Evolutionary conservation across 1,139 yeast species (phyloP).

Genomic region (Pichia inconspicua): DNA sequence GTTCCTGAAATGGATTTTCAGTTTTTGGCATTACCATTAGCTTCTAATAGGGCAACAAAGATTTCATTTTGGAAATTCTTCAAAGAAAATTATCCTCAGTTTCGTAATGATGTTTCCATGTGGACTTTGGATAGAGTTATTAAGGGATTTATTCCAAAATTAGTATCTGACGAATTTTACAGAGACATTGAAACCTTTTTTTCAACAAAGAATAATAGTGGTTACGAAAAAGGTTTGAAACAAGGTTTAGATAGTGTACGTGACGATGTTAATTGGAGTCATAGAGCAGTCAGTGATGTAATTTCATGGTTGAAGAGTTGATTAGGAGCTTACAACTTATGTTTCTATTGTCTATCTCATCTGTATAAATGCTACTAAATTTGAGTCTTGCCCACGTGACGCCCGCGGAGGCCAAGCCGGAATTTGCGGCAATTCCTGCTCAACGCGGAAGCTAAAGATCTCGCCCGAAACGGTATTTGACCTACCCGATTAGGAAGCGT

Average conservation of each 20-base stretch:
- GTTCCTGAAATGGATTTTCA: conserved; percentile 70
- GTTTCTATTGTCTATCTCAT: too few species aligned
- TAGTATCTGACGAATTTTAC: conserved; percentile 30
- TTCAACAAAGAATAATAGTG: conserved; percentile 45
- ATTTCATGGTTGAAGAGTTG: background rate
- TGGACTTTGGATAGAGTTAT: conserved; percentile 51
- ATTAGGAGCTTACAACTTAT: too few species aligned
- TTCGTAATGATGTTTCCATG: conserved; percentile 22
- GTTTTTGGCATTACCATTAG: conserved; percentile 45
- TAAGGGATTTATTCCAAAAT: conserved; percentile 35
- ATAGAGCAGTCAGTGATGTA: conserved; percentile 20
- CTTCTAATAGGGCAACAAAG: conserved; percentile 44
- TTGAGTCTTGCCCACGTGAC: too few species aligned
- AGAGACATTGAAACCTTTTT: conserved; percentile 47
- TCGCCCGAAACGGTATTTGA: background rate
- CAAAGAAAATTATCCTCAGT: conserved; percentile 35
- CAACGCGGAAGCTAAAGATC: too few species aligned
- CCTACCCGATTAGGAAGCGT: background rate
- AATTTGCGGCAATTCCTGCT: background rate
- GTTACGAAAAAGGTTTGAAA: conserved; percentile 50
- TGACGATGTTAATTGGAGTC: conserved; percentile 42
- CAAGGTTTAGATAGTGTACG: conserved; percentile 50
- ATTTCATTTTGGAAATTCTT: conserved; percentile 49
- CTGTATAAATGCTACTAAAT: too few species aligned
- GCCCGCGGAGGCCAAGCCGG: background rate